Evolutionary conservation across 306 rosid genomes (phyloP).

Genomic region (Trichosanthes cucumerina): DNA sequence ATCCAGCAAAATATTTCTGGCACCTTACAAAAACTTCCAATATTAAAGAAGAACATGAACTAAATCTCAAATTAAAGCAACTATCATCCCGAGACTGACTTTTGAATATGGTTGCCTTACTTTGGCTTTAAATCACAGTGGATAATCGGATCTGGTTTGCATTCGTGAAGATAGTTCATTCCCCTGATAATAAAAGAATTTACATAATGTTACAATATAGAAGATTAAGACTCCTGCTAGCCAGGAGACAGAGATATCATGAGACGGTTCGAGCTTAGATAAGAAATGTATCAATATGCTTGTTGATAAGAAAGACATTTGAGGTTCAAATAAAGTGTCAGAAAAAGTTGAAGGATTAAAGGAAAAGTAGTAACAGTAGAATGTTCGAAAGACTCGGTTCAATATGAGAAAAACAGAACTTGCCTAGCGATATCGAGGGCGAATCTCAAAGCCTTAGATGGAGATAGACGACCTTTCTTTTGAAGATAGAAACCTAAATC

Average conservation of each 20-base stretch:
- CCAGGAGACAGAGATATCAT: not conserved
- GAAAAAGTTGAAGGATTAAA: not conserved
- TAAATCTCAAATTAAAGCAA: conserved; percentile 18
- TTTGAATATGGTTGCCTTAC: conserved; percentile 72
- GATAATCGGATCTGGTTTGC: conserved; percentile 93
- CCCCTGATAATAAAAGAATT: conserved; percentile 64
- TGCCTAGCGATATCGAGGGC: conserved; percentile 93
- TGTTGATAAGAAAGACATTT: not conserved
- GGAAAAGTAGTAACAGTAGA: not conserved
- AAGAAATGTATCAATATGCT: not conserved
- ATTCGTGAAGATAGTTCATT: conserved; percentile 96
- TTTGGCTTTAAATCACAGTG: conserved; percentile 97
- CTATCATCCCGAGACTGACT: conserved; percentile 21
- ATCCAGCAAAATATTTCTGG: conserved; percentile 99
- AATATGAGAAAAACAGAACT: conserved; percentile 24
- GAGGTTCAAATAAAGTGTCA: not conserved
- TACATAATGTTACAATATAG: conserved; percentile 15
- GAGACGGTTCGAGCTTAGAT: not conserved
- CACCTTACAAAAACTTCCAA: conserved; percentile 89
- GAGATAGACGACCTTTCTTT: conserved; percentile 89
- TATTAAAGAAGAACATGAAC: conserved; percentile 62
- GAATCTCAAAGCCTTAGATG: conserved; percentile 72
- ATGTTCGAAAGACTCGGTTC: not conserved
- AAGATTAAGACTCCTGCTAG: conserved; percentile 1
- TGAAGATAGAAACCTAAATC: conserved; percentile 75